A percentile compares a stretch with the other conserved stretches of the same genome.
phyloP scores from a whole-genome alignment of 75 land plant species.

The Pinus tabuliformis region DNA sequence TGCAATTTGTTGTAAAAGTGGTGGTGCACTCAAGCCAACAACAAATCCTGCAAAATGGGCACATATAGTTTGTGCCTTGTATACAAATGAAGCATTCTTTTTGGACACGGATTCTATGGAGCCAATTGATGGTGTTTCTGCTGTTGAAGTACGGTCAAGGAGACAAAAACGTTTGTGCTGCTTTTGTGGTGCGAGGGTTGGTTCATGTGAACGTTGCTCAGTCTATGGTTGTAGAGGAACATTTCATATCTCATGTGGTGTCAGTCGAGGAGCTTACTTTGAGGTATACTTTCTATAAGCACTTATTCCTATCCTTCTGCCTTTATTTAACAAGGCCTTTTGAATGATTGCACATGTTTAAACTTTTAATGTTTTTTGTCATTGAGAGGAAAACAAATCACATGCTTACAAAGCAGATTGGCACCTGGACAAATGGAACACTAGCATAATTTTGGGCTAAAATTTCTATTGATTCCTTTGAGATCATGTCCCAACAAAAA shows the following conservation, averaged over 20 bases:
- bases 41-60: constrained; percentile 31
- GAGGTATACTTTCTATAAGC: constrained; percentile 16
- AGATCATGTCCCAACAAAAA: no score
- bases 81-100: constrained; percentile 41
- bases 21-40: constrained; percentile 39
- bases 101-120: constrained; percentile 39
- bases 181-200: constrained; percentile 29
- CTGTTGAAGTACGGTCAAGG: constrained; percentile 27
- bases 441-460: no score
- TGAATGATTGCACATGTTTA: background rate
- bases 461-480: no score
- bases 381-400: no score
- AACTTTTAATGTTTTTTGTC: no score
- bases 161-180: constrained; percentile 23
- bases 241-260: constrained; percentile 42
- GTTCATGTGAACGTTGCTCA: constrained; percentile 28
- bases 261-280: constrained; percentile 32
- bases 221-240: constrained; percentile 20
- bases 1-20: constrained; percentile 34
- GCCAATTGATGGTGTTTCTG: constrained; percentile 39
- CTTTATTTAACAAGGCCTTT: background rate
- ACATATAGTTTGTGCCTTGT: constrained; percentile 38
- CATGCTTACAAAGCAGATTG: no score
- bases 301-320: background rate
- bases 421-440: no score